Evolutionary conservation across 2,329 filamentous ascomycete species (phyloP).

Genomic region (Rhytidhysteron rufulum): DNA sequence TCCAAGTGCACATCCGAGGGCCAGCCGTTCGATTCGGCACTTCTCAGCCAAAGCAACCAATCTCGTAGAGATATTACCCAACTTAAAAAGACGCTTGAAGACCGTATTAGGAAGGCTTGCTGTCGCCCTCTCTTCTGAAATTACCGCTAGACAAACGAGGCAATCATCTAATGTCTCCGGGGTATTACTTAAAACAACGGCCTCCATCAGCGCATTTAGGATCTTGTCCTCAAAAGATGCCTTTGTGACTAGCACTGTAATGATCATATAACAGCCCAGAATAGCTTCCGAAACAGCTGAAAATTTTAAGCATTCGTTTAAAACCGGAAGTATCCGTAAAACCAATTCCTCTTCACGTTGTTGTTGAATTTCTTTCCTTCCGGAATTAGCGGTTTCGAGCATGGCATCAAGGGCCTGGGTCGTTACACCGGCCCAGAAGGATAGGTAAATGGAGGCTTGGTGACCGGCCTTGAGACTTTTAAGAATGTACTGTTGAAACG

Average conservation of each 20-base stretch:
- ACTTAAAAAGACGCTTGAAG: constrained; percentile 63
- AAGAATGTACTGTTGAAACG: constrained; percentile 75
- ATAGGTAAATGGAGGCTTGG: constrained; percentile 72
- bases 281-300: constrained; percentile 74
- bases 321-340: constrained; percentile 62
- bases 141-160: constrained; percentile 73
- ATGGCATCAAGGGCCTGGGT: constrained; percentile 82
- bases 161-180: constrained; percentile 68
- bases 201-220: constrained; percentile 86
- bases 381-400: constrained; percentile 72
- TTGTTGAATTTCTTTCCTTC: constrained; percentile 69
- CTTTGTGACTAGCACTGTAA: constrained; percentile 81
- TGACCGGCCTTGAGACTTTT: constrained; percentile 67
- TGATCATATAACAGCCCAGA: constrained; percentile 86
- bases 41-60: constrained; percentile 61
- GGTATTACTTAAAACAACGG: constrained; percentile 74
- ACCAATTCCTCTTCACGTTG: constrained; percentile 78
- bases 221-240: constrained; percentile 72
- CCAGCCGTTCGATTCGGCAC: constrained; percentile 66
- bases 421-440: constrained; percentile 87
- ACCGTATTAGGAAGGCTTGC: constrained; percentile 67
- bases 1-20: constrained; percentile 64
- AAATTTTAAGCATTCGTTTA: constrained; percentile 75
- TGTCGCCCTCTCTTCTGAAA: constrained; percentile 74
- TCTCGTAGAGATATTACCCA: constrained; percentile 57